These are phyloP conservation scores for Fusarium chlamydosporum DNA, from an alignment of 2,329 filamentous ascomycete genomes.

Conservation along the genomic window DNA sequence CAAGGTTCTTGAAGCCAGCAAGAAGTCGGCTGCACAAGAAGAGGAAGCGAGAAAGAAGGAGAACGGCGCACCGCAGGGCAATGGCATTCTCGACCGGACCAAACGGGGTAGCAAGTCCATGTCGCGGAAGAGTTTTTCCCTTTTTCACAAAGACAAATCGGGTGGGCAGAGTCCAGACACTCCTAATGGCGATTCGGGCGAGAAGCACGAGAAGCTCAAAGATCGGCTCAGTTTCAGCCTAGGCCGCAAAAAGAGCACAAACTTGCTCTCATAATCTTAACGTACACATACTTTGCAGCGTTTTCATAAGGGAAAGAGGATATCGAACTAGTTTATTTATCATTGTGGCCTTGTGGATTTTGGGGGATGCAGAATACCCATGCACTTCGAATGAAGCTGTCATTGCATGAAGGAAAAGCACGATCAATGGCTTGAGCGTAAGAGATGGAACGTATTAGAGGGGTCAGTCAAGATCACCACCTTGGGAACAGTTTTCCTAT, in stretches of 20 bases:
- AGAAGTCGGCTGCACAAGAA: constrained; percentile 70
- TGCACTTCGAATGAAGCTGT: constrained; percentile 30
- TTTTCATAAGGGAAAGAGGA: constrained; percentile 30
- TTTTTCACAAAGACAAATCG: constrained; percentile 69
- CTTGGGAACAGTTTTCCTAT: constrained; percentile 5
- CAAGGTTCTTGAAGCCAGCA: constrained; percentile 76
- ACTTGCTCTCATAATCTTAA: constrained; percentile 54
- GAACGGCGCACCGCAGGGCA: constrained; percentile 54
- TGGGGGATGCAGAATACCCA: constrained; percentile 47
- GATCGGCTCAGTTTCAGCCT: constrained; percentile 77
- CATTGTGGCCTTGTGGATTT: constrained; percentile 32
- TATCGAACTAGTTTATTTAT: constrained; percentile 26
- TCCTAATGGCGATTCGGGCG: constrained; percentile 43
- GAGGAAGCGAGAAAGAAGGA: constrained; percentile 60
- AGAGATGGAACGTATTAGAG: constrained; percentile 7
- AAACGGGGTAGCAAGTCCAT: constrained; percentile 83
- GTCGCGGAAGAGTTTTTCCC: constrained; percentile 80
- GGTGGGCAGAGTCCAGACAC: constrained; percentile 45
- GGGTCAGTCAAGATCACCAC: constrained; percentile 4
- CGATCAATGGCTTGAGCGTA: background rate
- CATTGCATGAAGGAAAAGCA: constrained; percentile 37
- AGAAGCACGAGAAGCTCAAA: constrained; percentile 68
- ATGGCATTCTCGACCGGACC: constrained; percentile 73
- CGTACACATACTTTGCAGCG: constrained; percentile 16
- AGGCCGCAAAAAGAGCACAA: constrained; percentile 78